These are phyloP conservation scores for Stylosanthes scabra DNA, from an alignment of 331 rosid genomes.

Conservation along the genomic window DNA sequence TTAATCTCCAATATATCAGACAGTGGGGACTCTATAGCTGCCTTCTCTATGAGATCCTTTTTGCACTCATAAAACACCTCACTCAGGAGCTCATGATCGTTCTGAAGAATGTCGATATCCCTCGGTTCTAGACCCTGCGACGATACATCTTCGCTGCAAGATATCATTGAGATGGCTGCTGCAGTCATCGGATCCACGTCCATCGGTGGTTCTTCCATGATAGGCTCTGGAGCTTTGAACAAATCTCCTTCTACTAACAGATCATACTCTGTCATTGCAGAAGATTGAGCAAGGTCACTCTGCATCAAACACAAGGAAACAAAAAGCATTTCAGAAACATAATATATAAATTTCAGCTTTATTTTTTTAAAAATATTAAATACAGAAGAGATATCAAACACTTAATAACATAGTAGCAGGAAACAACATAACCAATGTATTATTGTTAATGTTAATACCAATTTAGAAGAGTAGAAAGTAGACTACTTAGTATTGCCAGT, in stretches of 20 bases:
- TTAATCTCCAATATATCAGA: slow-evolving; percentile 71
- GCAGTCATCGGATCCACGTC: slow-evolving; percentile 70
- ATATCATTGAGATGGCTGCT: slow-evolving; percentile 77
- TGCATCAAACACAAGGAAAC: slow-evolving; percentile 36
- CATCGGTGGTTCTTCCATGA: slow-evolving; percentile 63
- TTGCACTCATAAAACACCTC: slow-evolving; percentile 84
- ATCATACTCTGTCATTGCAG: slow-evolving; percentile 78
- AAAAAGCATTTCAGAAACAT: neutral
- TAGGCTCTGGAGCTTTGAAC: slow-evolving; percentile 89
- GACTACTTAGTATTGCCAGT: no score
- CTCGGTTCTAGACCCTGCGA: slow-evolving; percentile 73
- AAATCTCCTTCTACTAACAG: slow-evolving; percentile 86
- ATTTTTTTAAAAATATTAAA: neutral
- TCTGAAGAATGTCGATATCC: slow-evolving; percentile 74
- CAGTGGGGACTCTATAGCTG: slow-evolving; percentile 58
- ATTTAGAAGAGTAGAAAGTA: neutral
- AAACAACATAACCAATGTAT: neutral
- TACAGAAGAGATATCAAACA: neutral
- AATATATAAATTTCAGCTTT: neutral
- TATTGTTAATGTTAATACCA: neutral
- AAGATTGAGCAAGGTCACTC: slow-evolving; percentile 60
- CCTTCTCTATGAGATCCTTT: slow-evolving; percentile 76
- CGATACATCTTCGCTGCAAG: slow-evolving; percentile 77
- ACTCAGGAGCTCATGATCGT: slow-evolving; percentile 77
- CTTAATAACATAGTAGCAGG: neutral